Conservation (phyloP, 805 yeast species). For the Sungouiella thailandica region DNA sequence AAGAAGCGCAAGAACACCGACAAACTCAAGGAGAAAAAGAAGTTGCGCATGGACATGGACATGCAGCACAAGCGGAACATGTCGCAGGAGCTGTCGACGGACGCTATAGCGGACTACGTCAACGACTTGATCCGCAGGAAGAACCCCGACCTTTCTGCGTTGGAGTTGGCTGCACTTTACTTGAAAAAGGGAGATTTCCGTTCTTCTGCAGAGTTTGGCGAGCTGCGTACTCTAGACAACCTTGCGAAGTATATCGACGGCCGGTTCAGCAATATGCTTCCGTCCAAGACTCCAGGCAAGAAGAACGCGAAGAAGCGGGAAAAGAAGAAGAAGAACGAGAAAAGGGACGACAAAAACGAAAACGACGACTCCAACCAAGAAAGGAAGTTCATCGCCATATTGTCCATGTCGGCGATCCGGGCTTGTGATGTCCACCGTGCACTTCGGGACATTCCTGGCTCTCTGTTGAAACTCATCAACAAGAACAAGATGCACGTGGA, state of each 20-base stretch:
- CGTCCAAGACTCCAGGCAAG: conserved; percentile 22
- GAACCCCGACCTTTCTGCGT: conserved; percentile 63
- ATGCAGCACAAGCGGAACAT: conserved; percentile 50
- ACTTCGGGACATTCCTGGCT: conserved; percentile 40
- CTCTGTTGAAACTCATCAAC: conserved; percentile 65
- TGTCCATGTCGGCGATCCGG: conserved; percentile 76
- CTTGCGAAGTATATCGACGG: conserved; percentile 49
- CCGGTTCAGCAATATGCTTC: conserved; percentile 45
- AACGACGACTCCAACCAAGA: conserved; percentile 12
- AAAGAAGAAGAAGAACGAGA: conserved; percentile 24
- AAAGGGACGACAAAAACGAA: conserved; percentile 10
- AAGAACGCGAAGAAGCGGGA: conserved; percentile 23
- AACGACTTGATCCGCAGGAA: conserved; percentile 55
- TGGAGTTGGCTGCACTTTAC: conserved; percentile 68
- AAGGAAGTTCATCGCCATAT: conserved; percentile 44
- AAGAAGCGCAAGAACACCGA: conserved; percentile 27
- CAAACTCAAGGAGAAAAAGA: conserved; percentile 60
- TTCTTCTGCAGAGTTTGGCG: conserved; percentile 53
- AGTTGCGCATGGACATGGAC: conserved; percentile 62
- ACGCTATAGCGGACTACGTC: conserved; percentile 61
- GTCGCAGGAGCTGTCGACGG: conserved; percentile 48
- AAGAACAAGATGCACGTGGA: conserved; percentile 72
- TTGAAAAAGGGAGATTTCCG: conserved; percentile 53
- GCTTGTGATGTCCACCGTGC: conserved; percentile 83
- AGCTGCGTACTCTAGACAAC: conserved; percentile 50